These are phyloP conservation scores for Podospora fimiseda DNA, from an alignment of 495 filamentous ascomycete species.

Conservation along the genomic window DNA sequence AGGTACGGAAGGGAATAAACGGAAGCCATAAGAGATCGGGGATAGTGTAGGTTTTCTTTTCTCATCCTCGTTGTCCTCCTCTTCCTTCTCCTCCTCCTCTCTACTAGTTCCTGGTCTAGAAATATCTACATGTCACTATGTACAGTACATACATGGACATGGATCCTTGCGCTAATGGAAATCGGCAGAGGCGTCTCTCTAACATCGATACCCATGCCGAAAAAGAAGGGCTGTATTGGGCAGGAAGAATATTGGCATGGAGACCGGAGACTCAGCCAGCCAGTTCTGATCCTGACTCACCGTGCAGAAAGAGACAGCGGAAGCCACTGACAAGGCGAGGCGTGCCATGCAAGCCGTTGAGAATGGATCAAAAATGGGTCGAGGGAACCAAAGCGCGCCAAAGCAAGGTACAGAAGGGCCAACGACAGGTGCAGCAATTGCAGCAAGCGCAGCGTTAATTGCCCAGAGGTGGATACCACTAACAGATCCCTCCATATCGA, in stretches of 20 bases:
- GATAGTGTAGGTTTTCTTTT: conserved; percentile 5
- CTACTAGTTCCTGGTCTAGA: no score
- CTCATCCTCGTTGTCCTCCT: no score
- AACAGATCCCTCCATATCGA: conserved; percentile 13
- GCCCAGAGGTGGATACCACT: no score
- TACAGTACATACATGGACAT: no score
- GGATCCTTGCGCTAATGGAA: no score
- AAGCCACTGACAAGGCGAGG: not conserved
- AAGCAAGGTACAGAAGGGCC: conserved; percentile 1
- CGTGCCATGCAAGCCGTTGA: not conserved
- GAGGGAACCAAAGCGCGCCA: conserved; percentile 2
- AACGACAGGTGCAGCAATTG: no score
- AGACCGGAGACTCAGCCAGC: conserved; percentile 7
- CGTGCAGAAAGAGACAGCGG: not conserved
- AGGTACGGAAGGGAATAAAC: not conserved
- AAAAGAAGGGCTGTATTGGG: conserved; percentile 14
- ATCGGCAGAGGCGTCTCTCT: conserved; percentile 13
- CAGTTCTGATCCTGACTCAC: conserved; percentile 9
- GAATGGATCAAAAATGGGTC: conserved; percentile 1
- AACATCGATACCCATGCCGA: conserved; percentile 4
- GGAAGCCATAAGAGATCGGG: not conserved
- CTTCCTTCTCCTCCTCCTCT: no score
- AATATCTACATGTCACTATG: no score
- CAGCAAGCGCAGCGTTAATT: no score
- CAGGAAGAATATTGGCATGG: conserved; percentile 11